Evolutionary conservation across 306 rosid genomes (phyloP).

Genomic region (Fragaria vesca): DNA sequence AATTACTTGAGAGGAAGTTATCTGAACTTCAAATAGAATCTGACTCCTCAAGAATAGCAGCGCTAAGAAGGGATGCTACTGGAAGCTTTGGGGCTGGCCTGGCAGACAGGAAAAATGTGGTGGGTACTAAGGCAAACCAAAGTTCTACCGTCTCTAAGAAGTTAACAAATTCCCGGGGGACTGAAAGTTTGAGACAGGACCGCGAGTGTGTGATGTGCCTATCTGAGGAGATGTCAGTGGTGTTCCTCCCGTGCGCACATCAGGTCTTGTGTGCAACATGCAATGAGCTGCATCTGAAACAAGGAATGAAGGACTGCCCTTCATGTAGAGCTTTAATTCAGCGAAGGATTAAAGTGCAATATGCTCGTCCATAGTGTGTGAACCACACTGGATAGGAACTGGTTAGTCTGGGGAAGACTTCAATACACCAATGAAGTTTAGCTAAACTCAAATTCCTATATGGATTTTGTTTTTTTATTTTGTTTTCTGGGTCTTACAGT

Average conservation of each 20-base stretch:
- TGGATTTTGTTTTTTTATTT: conserved; percentile 12
- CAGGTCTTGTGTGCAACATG: conserved; percentile 61
- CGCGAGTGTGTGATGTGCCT: conserved; percentile 74
- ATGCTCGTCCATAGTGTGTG: conserved; percentile 23
- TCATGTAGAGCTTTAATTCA: conserved; percentile 58
- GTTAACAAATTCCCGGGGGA: conserved; percentile 17
- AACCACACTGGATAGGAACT: neutral
- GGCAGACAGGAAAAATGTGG: conserved; percentile 17
- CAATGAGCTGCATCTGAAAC: conserved; percentile 64
- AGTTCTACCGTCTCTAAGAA: conserved; percentile 20
- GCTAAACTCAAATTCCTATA: neutral
- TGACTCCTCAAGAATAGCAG: conserved; percentile 48
- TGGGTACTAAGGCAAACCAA: conserved; percentile 24
- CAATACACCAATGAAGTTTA: neutral
- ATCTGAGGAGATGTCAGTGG: conserved; percentile 59
- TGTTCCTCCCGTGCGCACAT: conserved; percentile 69
- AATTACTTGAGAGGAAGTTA: conserved; percentile 45
- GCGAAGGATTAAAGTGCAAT: conserved; percentile 45
- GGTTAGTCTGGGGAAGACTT: neutral
- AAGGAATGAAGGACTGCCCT: conserved; percentile 74
- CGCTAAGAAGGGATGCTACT: conserved; percentile 34
- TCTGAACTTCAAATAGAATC: conserved; percentile 28
- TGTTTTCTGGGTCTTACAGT: conserved; percentile 1
- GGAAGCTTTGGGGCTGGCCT: conserved; percentile 24
- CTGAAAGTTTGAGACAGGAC: conserved; percentile 47